Evolutionary conservation across 2,329 filamentous ascomycete genomes (phyloP).

Genomic region (Aspergillus quadrilineatus): DNA sequence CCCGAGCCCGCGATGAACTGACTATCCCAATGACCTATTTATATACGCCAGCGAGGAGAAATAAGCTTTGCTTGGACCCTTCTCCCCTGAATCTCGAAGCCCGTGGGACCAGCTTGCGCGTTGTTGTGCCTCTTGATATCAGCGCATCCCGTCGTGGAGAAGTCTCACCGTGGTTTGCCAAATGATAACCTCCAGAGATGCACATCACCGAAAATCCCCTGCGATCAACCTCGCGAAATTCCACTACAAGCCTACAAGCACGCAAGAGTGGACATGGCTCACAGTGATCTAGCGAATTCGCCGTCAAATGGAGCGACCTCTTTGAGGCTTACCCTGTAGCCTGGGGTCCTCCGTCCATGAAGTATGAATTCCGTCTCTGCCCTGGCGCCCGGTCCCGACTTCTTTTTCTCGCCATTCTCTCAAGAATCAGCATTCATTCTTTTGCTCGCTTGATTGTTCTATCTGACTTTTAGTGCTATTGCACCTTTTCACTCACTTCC

Average conservation of each 20-base stretch:
- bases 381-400: background rate
- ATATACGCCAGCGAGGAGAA: conserved; percentile 11
- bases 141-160: conserved; percentile 13
- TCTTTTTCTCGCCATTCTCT: conserved; percentile 9
- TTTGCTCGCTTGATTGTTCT: background rate
- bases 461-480: conserved; percentile 2
- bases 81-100: conserved; percentile 14
- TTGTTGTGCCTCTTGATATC: conserved; percentile 20
- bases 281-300: conserved; percentile 5
- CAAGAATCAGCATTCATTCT: conserved; percentile 5
- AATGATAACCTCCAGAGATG: conserved; percentile 15
- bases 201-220: conserved; percentile 18
- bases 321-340: conserved; percentile 7
- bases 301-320: conserved; percentile 8
- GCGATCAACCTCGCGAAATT: conserved; percentile 15
- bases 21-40: conserved; percentile 11
- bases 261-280: conserved; percentile 13
- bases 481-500: conserved; percentile 10
- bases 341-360: conserved; percentile 12
- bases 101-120: conserved; percentile 24
- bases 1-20: background rate
- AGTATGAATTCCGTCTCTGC: conserved; percentile 8
- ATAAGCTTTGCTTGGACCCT: conserved; percentile 19
- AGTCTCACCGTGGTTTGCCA: conserved; percentile 4
- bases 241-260: conserved; percentile 12